Conservation (phyloP, 257 asterid species). For the Solanum sejunctum region DNA sequence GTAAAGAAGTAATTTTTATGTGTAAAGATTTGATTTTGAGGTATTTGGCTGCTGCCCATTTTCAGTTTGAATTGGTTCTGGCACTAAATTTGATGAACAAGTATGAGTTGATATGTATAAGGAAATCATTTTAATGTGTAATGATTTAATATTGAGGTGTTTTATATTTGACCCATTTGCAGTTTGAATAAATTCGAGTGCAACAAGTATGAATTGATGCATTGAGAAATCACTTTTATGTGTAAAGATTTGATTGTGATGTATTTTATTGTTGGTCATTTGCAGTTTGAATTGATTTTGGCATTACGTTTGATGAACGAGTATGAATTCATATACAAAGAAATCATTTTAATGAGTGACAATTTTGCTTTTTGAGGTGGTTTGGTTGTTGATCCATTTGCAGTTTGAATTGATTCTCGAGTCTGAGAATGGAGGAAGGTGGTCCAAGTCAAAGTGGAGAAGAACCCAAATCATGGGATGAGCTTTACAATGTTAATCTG, state of each 20-base stretch:
- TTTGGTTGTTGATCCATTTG: not conserved
- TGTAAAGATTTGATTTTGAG: not conserved
- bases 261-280: not conserved
- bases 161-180: too few relatives aligned
- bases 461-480: conserved; percentile 73
- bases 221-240: not conserved
- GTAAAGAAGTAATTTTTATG: too few relatives aligned
- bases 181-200: too few relatives aligned
- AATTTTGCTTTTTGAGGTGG: not conserved
- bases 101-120: too few relatives aligned
- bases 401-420: not conserved
- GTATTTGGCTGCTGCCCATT: not conserved
- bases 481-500: conserved; percentile 76
- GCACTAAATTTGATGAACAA: not conserved
- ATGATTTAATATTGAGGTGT: too few relatives aligned
- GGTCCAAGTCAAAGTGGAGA: conserved; percentile 47
- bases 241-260: not conserved
- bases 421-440: conserved; percentile 36
- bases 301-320: not conserved
- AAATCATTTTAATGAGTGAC: not conserved
- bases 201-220: too few relatives aligned
- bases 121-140: too few relatives aligned
- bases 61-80: not conserved
- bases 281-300: not conserved
- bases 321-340: not conserved